These are phyloP conservation scores for Penicillium paneum DNA, from an alignment of 2,329 filamentous ascomycete genomes.

Conservation along the genomic window DNA sequence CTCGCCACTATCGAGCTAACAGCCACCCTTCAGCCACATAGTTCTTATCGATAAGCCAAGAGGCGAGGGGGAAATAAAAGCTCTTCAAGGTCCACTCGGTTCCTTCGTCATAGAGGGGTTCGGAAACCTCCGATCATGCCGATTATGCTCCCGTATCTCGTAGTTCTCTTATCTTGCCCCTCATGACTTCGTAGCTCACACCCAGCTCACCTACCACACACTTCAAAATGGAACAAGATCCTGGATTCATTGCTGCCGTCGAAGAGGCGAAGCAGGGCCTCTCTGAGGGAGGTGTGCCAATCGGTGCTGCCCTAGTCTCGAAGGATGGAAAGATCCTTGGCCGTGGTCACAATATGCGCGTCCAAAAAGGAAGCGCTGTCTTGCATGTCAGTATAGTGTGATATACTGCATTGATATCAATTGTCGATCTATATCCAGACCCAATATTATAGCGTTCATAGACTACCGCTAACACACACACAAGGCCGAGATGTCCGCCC, in stretches of 20 bases:
- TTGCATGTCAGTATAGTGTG: slow-evolving; percentile 58
- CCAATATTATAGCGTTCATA: background rate
- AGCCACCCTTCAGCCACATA: slow-evolving; percentile 10
- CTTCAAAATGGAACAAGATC: slow-evolving; percentile 39
- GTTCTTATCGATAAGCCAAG: slow-evolving; percentile 29
- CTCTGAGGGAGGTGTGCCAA: slow-evolving; percentile 58
- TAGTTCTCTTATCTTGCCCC: background rate
- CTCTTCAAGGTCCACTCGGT: slow-evolving; percentile 11
- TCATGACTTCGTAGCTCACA: background rate
- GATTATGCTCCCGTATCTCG: background rate
- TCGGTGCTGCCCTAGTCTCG: slow-evolving; percentile 62
- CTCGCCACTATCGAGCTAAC: background rate
- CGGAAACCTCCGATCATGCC: slow-evolving; percentile 15
- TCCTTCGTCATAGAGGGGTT: slow-evolving; percentile 6
- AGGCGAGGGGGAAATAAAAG: slow-evolving; percentile 9
- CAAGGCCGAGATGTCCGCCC: slow-evolving; percentile 72
- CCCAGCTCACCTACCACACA: background rate
- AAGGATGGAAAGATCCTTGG: slow-evolving; percentile 68
- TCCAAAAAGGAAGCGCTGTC: slow-evolving; percentile 68
- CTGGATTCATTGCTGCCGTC: slow-evolving; percentile 57
- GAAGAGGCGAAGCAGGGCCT: slow-evolving; percentile 56
- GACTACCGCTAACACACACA: background rate
- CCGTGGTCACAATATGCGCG: slow-evolving; percentile 70
- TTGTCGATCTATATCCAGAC: background rate
- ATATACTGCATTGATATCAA: background rate